Base-by-base conservation (phyloP, 495 filamentous ascomycete species). In the Parachaetomium inaequale region DNA sequence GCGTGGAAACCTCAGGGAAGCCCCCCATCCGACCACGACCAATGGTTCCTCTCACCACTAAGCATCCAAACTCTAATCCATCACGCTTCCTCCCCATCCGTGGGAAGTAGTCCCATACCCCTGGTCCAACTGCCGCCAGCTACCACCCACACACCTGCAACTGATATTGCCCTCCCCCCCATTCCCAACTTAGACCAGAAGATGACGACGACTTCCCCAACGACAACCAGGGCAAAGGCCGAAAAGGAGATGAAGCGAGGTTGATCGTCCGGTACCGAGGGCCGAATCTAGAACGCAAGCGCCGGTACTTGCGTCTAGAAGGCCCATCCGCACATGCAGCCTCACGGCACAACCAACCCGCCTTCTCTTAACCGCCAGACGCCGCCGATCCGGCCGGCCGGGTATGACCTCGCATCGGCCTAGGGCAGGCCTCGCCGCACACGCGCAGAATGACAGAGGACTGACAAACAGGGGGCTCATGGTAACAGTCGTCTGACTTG, bases 251-350 rank as follows among this genome's bases (percentile, higher is more conserved):
- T 21, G n/a, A 11, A 25, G 21, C 28, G 17, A 38, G 19, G 3
- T 26, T 17, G 32, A 42, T 52, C 46, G 7, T 31, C 32, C 47
- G 46, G 58, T 59, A 52, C 21, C 58, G 58, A 59, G 46, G 2
- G 58, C 45, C 46, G 58, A 59, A 59, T 31, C 25, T 14, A 43
- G 58, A 51, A 11, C 21, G 31, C 46, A 59, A 59, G 45, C 58
- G 59, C 38, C 59, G 59, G 59, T 28, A 54, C 19, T 42, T 49
- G 38, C 59, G 6, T 55, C 40, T 34, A 19, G 54, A 55, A 40
- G 19, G 32, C 52, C n/a, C 23, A 17, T 55, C 34, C 42, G 17
- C 6, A 28, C 42, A 34, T 34, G 55, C 55, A 47, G 15, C 40
- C 17, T 17, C 29, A 43, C 8, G 55, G 42, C 55, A 47, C 55